Conservation (phyloP, 208 protist genomes). For the Trypanosoma congolense region DNA sequence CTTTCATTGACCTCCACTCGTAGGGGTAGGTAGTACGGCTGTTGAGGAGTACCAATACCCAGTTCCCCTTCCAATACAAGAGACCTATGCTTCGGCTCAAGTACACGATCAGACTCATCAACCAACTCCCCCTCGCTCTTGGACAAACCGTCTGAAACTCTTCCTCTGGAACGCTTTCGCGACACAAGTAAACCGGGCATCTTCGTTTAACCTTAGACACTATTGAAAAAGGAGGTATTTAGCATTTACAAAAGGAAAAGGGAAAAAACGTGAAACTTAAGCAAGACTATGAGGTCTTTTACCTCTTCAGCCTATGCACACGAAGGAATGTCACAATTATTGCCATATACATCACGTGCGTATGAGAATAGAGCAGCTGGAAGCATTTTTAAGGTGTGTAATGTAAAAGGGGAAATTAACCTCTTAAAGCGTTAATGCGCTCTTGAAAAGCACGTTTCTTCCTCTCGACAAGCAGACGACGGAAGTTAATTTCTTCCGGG, state of each 20-base stretch:
- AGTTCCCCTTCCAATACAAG: conserved; percentile 18
- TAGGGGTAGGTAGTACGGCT: conserved; percentile 54
- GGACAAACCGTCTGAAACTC: not conserved
- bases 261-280: too few species aligned
- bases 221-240: conserved; percentile 12
- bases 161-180: conserved; percentile 15
- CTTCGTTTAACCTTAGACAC: conserved; percentile 1
- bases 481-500: conserved; percentile 47
- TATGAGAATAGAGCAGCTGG: too few species aligned
- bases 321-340: too few species aligned
- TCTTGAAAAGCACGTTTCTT: conserved; percentile 30
- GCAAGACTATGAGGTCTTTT: too few species aligned
- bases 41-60: conserved; percentile 39
- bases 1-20: conserved; percentile 40
- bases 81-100: not conserved
- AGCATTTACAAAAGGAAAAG: conserved; percentile 20
- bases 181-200: conserved; percentile 13
- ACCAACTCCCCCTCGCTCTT: too few species aligned
- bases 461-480: conserved; percentile 7
- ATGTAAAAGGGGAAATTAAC: conserved; percentile 7
- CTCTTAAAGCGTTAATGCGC: conserved; percentile 36
- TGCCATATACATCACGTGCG: too few species aligned
- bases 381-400: too few species aligned
- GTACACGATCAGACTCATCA: not conserved
- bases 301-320: too few species aligned